Percentiles rank a stretch among this genome's conserved stretches.
These are phyloP conservation scores for Psilocybe cyanescens DNA, from an alignment of 768 basidiomycete species.

Conservation along the genomic window DNA sequence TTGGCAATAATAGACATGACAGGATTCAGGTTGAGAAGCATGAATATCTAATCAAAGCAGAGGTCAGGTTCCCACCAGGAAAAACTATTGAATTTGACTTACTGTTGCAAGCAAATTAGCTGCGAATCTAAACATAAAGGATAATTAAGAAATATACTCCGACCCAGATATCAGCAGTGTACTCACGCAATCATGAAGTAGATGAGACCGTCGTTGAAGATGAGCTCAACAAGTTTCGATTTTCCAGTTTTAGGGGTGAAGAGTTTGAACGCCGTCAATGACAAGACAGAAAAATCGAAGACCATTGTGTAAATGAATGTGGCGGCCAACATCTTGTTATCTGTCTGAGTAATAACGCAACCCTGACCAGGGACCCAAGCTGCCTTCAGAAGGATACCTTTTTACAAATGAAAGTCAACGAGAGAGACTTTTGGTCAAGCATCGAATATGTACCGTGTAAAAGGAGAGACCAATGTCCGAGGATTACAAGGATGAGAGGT, in stretches of 20 bases:
- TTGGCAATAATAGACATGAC: constrained; percentile 78
- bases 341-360: constrained; percentile 63
- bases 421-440: not conserved
- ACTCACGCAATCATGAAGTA: constrained; percentile 75
- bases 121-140: constrained; percentile 50
- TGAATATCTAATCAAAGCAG: constrained; percentile 45
- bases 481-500: constrained; percentile 57
- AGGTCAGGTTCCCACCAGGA: not conserved
- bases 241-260: constrained; percentile 45
- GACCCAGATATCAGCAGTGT: not conserved
- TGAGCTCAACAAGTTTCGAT: constrained; percentile 62
- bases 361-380: constrained; percentile 50
- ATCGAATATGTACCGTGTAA: constrained; percentile 54
- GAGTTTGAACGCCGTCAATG: constrained; percentile 66
- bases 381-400: constrained; percentile 65
- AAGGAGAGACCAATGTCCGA: constrained; percentile 75
- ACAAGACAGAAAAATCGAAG: constrained; percentile 68
- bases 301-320: constrained; percentile 78
- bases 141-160: not conserved
- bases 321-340: constrained; percentile 61
- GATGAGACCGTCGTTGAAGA: constrained; percentile 75
- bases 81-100: constrained; percentile 19
- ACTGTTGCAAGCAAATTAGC: constrained; percentile 72
- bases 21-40: constrained; percentile 70
- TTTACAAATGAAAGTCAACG: not conserved